Conservation (phyloP, 441 rosid species). For the Croton laevigatus region DNA sequence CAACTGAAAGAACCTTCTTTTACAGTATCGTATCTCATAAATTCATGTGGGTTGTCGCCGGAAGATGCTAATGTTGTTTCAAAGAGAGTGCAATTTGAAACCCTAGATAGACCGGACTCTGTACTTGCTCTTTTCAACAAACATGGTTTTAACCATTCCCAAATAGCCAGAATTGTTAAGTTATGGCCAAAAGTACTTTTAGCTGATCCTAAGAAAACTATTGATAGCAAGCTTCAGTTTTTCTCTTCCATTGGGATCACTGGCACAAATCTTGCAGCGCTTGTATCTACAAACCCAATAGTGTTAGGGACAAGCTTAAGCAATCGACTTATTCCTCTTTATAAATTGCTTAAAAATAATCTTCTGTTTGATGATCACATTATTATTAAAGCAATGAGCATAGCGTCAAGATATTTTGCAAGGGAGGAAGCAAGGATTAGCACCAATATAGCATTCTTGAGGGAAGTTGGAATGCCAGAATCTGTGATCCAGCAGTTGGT, state of each 20-base stretch:
- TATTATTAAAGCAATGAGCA: neutral
- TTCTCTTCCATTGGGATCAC: no score
- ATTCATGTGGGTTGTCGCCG: neutral
- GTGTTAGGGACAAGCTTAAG: neutral
- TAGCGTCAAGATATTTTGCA: neutral
- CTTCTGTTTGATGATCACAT: neutral
- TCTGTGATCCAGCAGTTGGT: conserved; percentile 15
- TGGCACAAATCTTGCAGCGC: no score
- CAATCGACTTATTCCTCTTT: neutral
- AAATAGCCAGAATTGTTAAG: neutral
- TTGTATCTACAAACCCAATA: neutral
- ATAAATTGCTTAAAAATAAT: neutral
- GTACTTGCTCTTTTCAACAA: neutral
- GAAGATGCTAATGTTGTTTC: neutral
- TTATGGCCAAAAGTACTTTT: neutral
- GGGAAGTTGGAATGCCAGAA: neutral
- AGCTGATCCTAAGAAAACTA: neutral
- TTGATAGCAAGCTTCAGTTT: no score
- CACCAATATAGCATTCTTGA: neutral
- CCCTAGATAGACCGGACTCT: neutral
- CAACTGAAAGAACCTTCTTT: neutral
- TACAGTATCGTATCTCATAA: neutral
- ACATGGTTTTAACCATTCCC: neutral
- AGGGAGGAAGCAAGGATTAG: neutral
- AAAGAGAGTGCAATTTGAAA: neutral